These are phyloP conservation scores for Poa pratensis DNA, from an alignment of 176 grass and related monocot species.

Conservation along the genomic window DNA sequence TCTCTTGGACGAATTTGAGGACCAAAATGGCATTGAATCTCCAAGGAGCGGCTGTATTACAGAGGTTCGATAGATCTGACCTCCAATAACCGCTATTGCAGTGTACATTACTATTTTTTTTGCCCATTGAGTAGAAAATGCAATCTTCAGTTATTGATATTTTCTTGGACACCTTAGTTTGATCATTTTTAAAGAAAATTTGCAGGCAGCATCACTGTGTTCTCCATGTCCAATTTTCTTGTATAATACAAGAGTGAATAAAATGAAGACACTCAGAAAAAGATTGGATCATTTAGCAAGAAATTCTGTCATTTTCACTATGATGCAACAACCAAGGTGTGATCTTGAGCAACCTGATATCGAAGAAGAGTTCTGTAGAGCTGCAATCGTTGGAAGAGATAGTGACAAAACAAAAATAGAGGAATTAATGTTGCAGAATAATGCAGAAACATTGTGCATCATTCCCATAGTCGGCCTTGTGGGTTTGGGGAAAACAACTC, in stretches of 20 bases:
- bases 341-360: not conserved
- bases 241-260: not conserved
- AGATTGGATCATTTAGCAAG: constrained; percentile 33
- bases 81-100: not conserved
- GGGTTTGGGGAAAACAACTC: constrained; percentile 54
- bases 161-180: not conserved
- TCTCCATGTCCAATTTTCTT: not conserved
- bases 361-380: not conserved
- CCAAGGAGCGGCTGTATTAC: not conserved
- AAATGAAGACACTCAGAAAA: constrained; percentile 37
- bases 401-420: constrained; percentile 40
- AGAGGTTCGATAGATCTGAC: constrained; percentile 11
- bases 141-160: not conserved
- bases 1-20: constrained; percentile 34
- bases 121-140: too few relatives aligned
- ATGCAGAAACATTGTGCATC: constrained; percentile 24
- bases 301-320: constrained; percentile 27
- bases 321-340: not conserved
- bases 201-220: constrained; percentile 17
- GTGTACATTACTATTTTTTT: not conserved
- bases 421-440: constrained; percentile 4
- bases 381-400: constrained; percentile 40
- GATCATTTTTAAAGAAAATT: not conserved
- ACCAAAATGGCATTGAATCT: not conserved
- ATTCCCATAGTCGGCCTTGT: constrained; percentile 51